Base-by-base conservation (phyloP, 2,329 filamentous ascomycete genomes). In the Monosporascus ibericus region DNA sequence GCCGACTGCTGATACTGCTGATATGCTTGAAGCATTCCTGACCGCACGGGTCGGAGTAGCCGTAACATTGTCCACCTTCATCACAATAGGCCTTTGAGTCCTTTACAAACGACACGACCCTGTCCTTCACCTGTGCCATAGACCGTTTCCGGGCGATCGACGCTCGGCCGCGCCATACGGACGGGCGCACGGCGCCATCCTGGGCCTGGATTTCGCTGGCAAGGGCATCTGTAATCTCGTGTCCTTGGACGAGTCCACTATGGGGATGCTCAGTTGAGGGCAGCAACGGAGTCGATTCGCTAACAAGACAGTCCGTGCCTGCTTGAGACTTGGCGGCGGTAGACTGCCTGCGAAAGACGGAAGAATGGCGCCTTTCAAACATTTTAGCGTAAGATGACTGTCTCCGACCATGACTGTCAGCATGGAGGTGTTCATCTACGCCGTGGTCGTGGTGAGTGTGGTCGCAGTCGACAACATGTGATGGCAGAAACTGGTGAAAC, bases 381-480 rank as follows among this genome's bases (percentile, higher is more conserved):
- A 59, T 64, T 47, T 61, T 58, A 38, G 59, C 53, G 39, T 59
- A 62, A 48, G 62, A 63, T 14, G 60, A 59, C 49, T 53, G 58
- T 50, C 60, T 64, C 24, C 60, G 60, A 30, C 51, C 52, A 34
- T 57, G 50, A 18, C 55, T 49, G 48, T 58, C 59, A 47, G 60
- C 38, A 40, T 65, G 63, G 15, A 55, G 47, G 54, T 68, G 64
- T 34, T 60, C 59, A 44, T 67, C 61, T 47, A 62, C 48, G 48
- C 62, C 64, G 55, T 77, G 71, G 20, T 84, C 84, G 14, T 81
- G 77, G 62, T 92, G 87, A 44, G 77, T 81, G 63, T 91, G 87
- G 57, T 90, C 87, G 69, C 89, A 94, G 65, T 89, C 87, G 51
- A 92, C 87, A 5, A 91, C 85, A 60, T 90, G 86, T 18, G 88